Percentiles rank a stretch among this genome's conserved stretches.
These are phyloP conservation scores for Ananas comosus DNA, from an alignment of 176 grass and related monocot species.

Conservation along the genomic window DNA sequence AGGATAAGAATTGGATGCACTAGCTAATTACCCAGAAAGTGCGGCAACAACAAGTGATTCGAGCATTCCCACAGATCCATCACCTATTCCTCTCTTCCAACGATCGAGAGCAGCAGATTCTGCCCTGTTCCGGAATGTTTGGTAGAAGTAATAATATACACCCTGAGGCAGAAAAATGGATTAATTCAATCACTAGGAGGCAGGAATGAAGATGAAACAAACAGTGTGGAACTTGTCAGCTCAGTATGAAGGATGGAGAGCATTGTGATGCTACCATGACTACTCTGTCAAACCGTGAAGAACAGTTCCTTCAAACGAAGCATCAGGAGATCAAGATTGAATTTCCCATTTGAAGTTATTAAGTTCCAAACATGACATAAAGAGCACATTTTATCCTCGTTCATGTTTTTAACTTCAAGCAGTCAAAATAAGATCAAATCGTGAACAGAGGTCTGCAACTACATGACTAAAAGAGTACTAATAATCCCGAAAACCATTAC, in stretches of 20 bases:
- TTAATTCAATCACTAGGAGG: not conserved
- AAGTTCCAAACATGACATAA: too few relatives aligned
- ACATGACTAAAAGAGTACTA: too few relatives aligned
- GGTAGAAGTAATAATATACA: conserved; percentile 97
- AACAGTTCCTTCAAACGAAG: not conserved
- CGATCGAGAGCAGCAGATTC: conserved; percentile 50
- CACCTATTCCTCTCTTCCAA: conserved; percentile 50
- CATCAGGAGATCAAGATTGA: too few relatives aligned
- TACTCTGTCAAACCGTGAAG: not conserved
- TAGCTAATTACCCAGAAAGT: conserved; percentile 50
- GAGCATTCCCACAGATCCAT: conserved; percentile 89
- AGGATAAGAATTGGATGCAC: conserved; percentile 2
- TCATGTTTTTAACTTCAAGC: too few relatives aligned
- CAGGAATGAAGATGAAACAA: not conserved
- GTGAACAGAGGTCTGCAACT: too few relatives aligned
- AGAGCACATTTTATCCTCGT: too few relatives aligned
- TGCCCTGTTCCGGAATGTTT: conserved; percentile 71
- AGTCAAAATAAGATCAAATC: too few relatives aligned
- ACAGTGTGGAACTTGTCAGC: not conserved
- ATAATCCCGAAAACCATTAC: too few relatives aligned
- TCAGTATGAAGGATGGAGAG: not conserved
- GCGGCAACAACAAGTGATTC: conserved; percentile 83
- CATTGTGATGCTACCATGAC: not conserved
- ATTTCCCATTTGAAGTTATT: too few relatives aligned
- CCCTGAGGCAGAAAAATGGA: conserved; percentile 31